Base-by-base conservation (phyloP, 768 basidiomycete species). In the Kwoniella bestiolae region DNA sequence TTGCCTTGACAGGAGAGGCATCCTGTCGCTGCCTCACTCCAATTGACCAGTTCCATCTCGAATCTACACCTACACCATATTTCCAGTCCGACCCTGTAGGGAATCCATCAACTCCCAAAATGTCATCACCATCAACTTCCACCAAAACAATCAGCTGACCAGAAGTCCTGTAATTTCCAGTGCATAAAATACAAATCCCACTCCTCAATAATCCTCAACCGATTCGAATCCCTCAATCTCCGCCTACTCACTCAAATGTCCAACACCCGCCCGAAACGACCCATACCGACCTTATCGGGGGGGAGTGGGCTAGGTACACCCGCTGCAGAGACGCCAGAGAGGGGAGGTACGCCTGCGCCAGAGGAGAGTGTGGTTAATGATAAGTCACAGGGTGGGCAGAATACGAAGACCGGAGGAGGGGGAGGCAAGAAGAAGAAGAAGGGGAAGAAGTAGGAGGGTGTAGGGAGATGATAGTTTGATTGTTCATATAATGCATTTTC, bases 181-280 rank as follows among this genome's bases (percentile, higher is more conserved):
- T 95, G 93, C 80, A 85, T 97, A 72, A 96, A 94, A 82, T 97
- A 95, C 85, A 93, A 94, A 82, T 95, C 94, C 1, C 88, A 89
- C 73, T 96, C 94, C 2, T 92, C 91, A 56, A 89, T 95, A 78
- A 92, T 92, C 82, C 88, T 98, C 69, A 96, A 97, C 85, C 90
- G 94, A 71, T 97, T 98, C 83, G 94, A 97, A 81, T 86, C 89
- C 6, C 85, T 98, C 66, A 96, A 95, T 78, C 85, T 90, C 46
- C 87, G 90, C 6, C 84, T 96, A 57, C 64, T 80, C 16, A 72
- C 71, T 3, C 69, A 73, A 59, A 78, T 80, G 63, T 69, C 78
- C 41, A 76, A 75, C 35, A 56, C 49, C 28, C 66, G 16, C 67
- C 1, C 34, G 56, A 41, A 51, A 29, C 8, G 47, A 49, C 29